Base-by-base conservation (phyloP, 495 filamentous ascomycete genomes). In the Hypoxylon perforatum region DNA sequence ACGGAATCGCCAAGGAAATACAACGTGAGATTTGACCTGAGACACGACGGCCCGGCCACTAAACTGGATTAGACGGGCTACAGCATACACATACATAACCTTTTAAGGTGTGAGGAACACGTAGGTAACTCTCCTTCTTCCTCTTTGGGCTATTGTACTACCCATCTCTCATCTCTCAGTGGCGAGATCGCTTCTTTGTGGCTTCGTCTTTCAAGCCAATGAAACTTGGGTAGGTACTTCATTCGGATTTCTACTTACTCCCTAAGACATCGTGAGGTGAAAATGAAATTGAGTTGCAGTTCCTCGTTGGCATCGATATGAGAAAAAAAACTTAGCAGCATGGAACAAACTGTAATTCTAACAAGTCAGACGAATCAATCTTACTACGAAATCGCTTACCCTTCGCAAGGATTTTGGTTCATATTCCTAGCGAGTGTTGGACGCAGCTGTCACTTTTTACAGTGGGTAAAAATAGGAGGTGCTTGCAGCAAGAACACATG, bases 1-100 rank as follows among this genome's bases (percentile, higher is more conserved):
- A 62, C 30, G 30, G 44, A 56, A 69, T 69, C 65, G 65, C 65
- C 65, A 69, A 69, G 65, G 49, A 50, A 44, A 48, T 45, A 61
- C 55, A 33, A 57, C 49, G 56, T 57, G 60, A 69, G 66, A 69
- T 64, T 49, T 60, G 51, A 51, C 54, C 44, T 69, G 65, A 69
- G 56, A 69, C 65, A 55, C 44, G 51, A 67, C 64, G 44, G 58
- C 52, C 61, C 38, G 64, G 46, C 64, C 58, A 44, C 53, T 67
- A 58, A 58, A 53, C 57, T 14, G 49, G 65, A 47, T 50, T 69
- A 69, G 65, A 22, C 44, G 49, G 59, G 60, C 47, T 30, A 69
- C 65, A 15, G n/a, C n/a, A n/a, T n/a, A n/a, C n/a, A n/a, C n/a
- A n/a, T n/a, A 61, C 49, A 53, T 44, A 54, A 62, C 51, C 45